A percentile compares a stretch with the other conserved stretches of the same genome.
Evolutionary conservation across 495 filamentous ascomycete genomes (phyloP).

Genomic region (Penicillium parvum): DNA sequence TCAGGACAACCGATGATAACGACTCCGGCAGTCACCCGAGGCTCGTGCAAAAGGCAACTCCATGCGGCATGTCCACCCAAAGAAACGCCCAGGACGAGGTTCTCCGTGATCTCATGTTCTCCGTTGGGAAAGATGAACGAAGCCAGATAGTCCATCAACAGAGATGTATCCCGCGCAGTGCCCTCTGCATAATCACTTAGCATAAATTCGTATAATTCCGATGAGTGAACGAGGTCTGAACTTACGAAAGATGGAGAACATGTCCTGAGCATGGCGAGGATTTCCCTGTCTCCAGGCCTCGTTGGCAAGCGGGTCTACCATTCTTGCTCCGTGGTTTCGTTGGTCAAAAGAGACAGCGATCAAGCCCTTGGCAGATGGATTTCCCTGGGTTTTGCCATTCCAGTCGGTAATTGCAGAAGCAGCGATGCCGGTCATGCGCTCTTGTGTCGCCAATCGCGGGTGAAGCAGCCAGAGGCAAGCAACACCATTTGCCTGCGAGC

Average conservation of each 20-base stretch:
- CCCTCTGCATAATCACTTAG: constrained; percentile 46
- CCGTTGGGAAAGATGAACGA: constrained; percentile 63
- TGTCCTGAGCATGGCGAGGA: constrained; percentile 76
- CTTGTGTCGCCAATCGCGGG: constrained; percentile 63
- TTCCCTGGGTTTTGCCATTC: constrained; percentile 40
- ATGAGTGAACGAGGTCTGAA: constrained; percentile 4
- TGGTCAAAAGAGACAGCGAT: constrained; percentile 84
- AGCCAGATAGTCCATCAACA: constrained; percentile 68
- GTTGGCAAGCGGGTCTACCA: constrained; percentile 57
- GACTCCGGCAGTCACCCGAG: constrained; percentile 68
- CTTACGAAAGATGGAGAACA: constrained; percentile 66
- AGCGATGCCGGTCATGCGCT: constrained; percentile 63
- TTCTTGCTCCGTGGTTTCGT: constrained; percentile 78
- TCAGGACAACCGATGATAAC: constrained; percentile 88
- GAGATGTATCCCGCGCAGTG: constrained; percentile 67
- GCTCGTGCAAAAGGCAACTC: constrained; percentile 73
- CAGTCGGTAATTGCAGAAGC: constrained; percentile 52
- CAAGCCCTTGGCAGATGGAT: constrained; percentile 44
- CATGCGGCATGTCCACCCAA: constrained; percentile 88
- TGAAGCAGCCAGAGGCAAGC: constrained; percentile 86
- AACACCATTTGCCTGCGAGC: constrained; percentile 42
- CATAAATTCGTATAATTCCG: background rate
- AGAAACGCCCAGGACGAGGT: constrained; percentile 76
- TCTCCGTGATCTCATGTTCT: constrained; percentile 53
- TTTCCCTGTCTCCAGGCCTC: constrained; percentile 78